Conservation (phyloP, 768 basidiomycete species). For the Suillus sp. region DNA sequence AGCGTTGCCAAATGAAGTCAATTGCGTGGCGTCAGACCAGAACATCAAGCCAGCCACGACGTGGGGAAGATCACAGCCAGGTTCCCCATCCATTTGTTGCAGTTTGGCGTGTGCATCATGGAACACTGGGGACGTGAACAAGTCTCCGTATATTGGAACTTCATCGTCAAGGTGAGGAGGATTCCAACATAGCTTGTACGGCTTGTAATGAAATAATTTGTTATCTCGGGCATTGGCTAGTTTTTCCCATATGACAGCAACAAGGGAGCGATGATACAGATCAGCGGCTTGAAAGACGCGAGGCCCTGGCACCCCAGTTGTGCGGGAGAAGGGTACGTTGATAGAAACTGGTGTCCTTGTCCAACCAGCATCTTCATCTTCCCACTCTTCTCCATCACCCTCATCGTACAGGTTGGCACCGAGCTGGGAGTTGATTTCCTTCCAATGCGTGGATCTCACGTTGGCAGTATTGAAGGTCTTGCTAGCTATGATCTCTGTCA, state of each 20-base stretch:
- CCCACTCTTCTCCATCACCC: slow-evolving; percentile 6
- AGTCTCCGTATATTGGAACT: slow-evolving; percentile 16
- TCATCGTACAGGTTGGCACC: background rate
- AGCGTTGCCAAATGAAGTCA: slow-evolving; percentile 33
- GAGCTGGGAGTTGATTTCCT: slow-evolving; percentile 1
- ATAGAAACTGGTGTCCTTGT: slow-evolving; percentile 13
- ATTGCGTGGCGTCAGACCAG: slow-evolving; percentile 35
- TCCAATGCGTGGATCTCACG: slow-evolving; percentile 9
- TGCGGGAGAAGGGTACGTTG: slow-evolving; percentile 15
- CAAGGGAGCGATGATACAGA: slow-evolving; percentile 14
- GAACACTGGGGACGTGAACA: slow-evolving; percentile 18
- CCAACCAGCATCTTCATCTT: slow-evolving; percentile 20
- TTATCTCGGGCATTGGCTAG: slow-evolving; percentile 12
- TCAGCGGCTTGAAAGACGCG: too few species aligned
- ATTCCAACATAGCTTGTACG: slow-evolving; percentile 20
- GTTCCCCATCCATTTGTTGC: slow-evolving; percentile 8
- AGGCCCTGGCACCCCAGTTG: slow-evolving; percentile 11
- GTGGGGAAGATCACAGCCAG: slow-evolving; percentile 21
- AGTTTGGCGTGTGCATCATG: slow-evolving; percentile 15
- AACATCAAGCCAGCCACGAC: slow-evolving; percentile 29
- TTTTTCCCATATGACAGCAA: slow-evolving; percentile 22
- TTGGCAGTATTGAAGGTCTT: slow-evolving; percentile 5
- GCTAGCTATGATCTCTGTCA: background rate
- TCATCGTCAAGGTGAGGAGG: background rate
- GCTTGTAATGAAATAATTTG: slow-evolving; percentile 20